Conservation (phyloP, 129 eudicot genomes). For the Scalesia atractyloides region DNA sequence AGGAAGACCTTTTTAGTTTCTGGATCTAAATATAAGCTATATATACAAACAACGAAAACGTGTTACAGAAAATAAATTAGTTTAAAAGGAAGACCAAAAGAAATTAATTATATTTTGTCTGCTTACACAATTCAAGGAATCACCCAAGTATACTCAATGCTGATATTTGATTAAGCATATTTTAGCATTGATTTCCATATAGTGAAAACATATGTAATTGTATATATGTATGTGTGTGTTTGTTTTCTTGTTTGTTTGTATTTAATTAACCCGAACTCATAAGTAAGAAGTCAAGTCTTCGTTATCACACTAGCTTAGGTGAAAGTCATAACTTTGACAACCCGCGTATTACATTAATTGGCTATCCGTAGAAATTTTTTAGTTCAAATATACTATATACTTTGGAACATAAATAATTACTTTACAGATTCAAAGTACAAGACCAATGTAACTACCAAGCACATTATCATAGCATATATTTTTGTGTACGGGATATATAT, state of each 20-base stretch:
- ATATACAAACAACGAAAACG: constrained; percentile 3
- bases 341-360: background rate
- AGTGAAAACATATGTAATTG: background rate
- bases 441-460: background rate
- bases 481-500: no score
- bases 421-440: background rate
- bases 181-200: constrained; percentile 6
- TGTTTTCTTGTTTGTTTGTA: background rate
- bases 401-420: background rate
- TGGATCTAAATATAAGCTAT: background rate
- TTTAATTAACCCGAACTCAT: background rate
- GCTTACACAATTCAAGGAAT: background rate
- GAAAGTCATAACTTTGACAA: constrained; percentile 5
- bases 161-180: background rate
- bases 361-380: background rate
- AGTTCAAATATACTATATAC: background rate
- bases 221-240: background rate
- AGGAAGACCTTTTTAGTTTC: constrained; percentile 11
- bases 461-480: background rate
- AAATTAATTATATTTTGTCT: background rate
- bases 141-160: background rate
- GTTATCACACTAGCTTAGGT: background rate
- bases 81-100: constrained; percentile 23
- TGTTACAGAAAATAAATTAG: background rate
- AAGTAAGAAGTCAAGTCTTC: background rate